These are phyloP conservation scores for Aspergillus pseudoviridinutans DNA, from an alignment of 2,329 filamentous ascomycete species.

Conservation along the genomic window DNA sequence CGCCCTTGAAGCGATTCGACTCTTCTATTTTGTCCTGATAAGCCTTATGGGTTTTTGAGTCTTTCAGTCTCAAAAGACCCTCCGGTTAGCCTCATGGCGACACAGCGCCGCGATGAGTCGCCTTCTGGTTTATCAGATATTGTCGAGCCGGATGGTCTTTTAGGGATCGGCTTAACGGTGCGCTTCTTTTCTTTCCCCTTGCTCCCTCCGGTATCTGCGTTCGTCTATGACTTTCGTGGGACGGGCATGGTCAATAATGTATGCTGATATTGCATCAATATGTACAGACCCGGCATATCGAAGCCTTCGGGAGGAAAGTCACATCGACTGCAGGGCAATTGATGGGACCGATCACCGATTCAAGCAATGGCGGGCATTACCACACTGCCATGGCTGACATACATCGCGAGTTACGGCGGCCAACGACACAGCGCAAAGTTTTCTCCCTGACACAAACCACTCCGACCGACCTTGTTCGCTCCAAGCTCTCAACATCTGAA, in stretches of 20 bases:
- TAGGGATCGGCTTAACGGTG: slow-evolving; percentile 49
- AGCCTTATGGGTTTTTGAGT: slow-evolving; percentile 26
- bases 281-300: slow-evolving; percentile 73
- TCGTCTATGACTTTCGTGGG: neutral
- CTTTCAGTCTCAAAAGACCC: slow-evolving; percentile 10
- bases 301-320: slow-evolving; percentile 91
- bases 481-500: slow-evolving; percentile 82
- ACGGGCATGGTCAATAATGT: neutral
- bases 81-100: slow-evolving; percentile 38
- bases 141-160: slow-evolving; percentile 42
- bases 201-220: slow-evolving; percentile 3
- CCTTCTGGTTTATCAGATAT: slow-evolving; percentile 40
- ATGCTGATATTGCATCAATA: slow-evolving; percentile 11
- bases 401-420: slow-evolving; percentile 80
- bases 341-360: slow-evolving; percentile 64
- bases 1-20: slow-evolving; percentile 6
- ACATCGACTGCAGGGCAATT: slow-evolving; percentile 89
- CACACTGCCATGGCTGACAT: slow-evolving; percentile 84
- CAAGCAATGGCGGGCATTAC: slow-evolving; percentile 61
- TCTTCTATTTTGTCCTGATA: slow-evolving; percentile 10
- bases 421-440: slow-evolving; percentile 79
- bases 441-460: slow-evolving; percentile 88
- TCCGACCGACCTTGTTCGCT: slow-evolving; percentile 90
- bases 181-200: slow-evolving; percentile 11
- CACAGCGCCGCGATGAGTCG: slow-evolving; percentile 44